Evolutionary conservation across 23 red algal genomes (phyloP).

Genomic region (Gracilaria domingensis): DNA sequence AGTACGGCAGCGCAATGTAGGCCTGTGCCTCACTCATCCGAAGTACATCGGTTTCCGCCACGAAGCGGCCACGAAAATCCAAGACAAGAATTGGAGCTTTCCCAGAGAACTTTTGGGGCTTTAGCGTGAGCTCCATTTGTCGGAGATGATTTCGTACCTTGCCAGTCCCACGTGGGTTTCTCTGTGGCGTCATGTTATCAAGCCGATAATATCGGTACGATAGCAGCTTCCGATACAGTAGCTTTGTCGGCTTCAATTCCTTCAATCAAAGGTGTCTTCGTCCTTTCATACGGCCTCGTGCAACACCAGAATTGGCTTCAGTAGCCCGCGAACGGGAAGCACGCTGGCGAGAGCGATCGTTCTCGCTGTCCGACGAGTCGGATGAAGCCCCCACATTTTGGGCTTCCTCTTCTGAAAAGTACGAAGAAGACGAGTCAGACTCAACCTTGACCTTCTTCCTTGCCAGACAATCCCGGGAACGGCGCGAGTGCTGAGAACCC

Average conservation of each 20-base stretch:
- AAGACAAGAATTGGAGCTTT: constrained; percentile 14
- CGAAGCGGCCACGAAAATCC: not conserved
- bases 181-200: not conserved
- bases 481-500: too few relatives aligned
- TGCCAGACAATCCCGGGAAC: too few relatives aligned
- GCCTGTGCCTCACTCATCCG: constrained; percentile 20
- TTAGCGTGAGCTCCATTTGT: not conserved
- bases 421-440: not conserved
- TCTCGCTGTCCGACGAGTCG: not conserved
- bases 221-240: not conserved
- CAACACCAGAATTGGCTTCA: not conserved
- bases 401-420: not conserved
- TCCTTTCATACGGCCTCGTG: not conserved
- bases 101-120: not conserved
- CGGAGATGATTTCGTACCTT: constrained; percentile 1
- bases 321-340: not conserved
- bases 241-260: not conserved
- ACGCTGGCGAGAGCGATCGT: not conserved
- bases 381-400: not conserved
- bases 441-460: not conserved
- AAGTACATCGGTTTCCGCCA: constrained; percentile 1
- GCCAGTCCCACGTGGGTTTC: not conserved
- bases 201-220: not conserved
- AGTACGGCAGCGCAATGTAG: not conserved
- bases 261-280: not conserved